Evolutionary conservation across 208 protist species (phyloP), one percentile per base, ranked within the genome.

Genomic region (Wallacemonas sp.): DNA sequence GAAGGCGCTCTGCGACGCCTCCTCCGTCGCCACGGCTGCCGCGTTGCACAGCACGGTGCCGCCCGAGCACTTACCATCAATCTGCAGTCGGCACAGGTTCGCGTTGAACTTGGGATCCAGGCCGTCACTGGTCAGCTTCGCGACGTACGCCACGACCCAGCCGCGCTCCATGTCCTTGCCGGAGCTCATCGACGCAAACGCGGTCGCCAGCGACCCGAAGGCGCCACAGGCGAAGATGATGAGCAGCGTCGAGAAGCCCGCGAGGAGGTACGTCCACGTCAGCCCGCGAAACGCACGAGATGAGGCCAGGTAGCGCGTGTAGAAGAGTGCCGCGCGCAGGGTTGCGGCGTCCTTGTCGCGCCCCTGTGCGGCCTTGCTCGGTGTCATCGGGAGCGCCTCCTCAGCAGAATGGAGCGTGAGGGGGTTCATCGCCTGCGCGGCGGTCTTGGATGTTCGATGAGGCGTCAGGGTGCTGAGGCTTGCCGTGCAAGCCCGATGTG

Each of bases 201-300:
- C 52, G 9, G 52, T 58, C n/a, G 29, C 26, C 32, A 58, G 19
- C 26, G 52, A 9, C 9, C 52, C 52, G 23, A 58, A 58, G 26
- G 52, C 38, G 29, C 52, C 52, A n/a, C 52, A 58, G 9, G 52
- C 52, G n/a, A 58, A 58, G 30, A 58, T 58, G 52, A 58, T 58
- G 32, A 58, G 34, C 17, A 58, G 52, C 2, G 29, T n/a, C 5
- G n/a, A 24, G 30, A 58, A 58, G 52, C 52, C 26, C 9, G 32
- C n/a, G 3, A 58, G 6, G 14, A 58, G 38, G 52, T 58, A 58
- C 29, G 38, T 3, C 52, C 52, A 58, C 17, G 38, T 39, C 11
- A 58, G 14, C 11, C n/a, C 3, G 30, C 52, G 52, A 39, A 58
- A 58, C 30, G 23, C 6, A 8, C 17, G n/a, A 3, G 52, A 58